Percentiles rank a stretch among this genome's conserved stretches.
These are phyloP conservation scores for Stramenopiles sp. DNA, from an alignment of 352 stramenopile genomes.

Conservation along the genomic window DNA sequence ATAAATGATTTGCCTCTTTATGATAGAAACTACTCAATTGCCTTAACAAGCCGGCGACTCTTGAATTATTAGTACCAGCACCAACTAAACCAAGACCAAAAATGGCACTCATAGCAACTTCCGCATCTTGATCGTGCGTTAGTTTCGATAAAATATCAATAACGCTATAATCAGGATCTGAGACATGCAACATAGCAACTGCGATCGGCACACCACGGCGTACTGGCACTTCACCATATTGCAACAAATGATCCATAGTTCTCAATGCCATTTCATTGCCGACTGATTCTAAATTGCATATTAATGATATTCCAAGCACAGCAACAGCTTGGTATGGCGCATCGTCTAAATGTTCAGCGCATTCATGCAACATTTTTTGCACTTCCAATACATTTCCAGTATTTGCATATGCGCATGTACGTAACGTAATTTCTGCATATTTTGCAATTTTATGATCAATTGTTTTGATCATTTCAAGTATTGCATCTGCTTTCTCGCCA, in stretches of 20 bases:
- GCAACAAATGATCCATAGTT: constrained; percentile 95
- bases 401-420: constrained; percentile 92
- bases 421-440: constrained; percentile 84
- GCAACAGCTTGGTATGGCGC: constrained; percentile 61
- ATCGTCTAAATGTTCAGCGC: constrained; percentile 80
- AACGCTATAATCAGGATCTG: constrained; percentile 85
- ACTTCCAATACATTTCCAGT: constrained; percentile 97
- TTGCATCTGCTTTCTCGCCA: constrained; percentile 87
- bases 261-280: constrained; percentile 92
- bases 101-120: constrained; percentile 91
- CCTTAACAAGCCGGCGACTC: constrained; percentile 86
- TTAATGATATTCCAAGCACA: constrained; percentile 89
- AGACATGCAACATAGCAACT: constrained; percentile 84
- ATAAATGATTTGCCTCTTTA: constrained; percentile 87
- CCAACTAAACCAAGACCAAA: constrained; percentile 83
- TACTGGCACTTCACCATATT: constrained; percentile 95
- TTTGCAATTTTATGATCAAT: constrained; percentile 93
- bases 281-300: constrained; percentile 91
- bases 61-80: constrained; percentile 97
- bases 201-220: constrained; percentile 86
- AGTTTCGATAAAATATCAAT: constrained; percentile 92
- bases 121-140: constrained; percentile 86
- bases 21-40: constrained; percentile 88
- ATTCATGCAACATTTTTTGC: constrained; percentile 89
- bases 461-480: constrained; percentile 91